Evolutionary conservation across 768 basidiomycete genomes (phyloP).

Genomic region (Tubosaeta brunneosetosa): DNA sequence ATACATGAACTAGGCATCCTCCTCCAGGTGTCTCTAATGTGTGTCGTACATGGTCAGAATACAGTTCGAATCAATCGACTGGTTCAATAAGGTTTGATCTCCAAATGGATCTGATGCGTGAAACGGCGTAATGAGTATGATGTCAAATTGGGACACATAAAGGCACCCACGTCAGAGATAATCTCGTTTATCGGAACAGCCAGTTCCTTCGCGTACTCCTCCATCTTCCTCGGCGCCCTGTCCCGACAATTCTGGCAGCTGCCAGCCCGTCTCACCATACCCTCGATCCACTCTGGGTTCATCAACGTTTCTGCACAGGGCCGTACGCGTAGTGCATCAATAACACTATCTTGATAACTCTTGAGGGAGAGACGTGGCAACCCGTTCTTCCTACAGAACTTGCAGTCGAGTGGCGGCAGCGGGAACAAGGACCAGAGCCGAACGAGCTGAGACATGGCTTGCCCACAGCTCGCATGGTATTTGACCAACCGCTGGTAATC

Average conservation of each 20-base stretch:
- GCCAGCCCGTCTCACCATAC: slow-evolving; percentile 27
- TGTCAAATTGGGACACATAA: not conserved
- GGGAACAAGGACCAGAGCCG: slow-evolving; percentile 31
- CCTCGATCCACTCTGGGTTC: slow-evolving; percentile 30
- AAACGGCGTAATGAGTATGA: not conserved
- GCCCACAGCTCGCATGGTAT: slow-evolving; percentile 32
- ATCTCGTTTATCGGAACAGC: slow-evolving; percentile 25
- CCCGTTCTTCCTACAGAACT: slow-evolving; percentile 33
- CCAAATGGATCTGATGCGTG: slow-evolving; percentile 20
- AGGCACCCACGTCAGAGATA: slow-evolving; percentile 24
- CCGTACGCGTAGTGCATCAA: slow-evolving; percentile 29
- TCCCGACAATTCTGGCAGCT: slow-evolving; percentile 28
- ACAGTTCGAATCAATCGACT: slow-evolving; percentile 14
- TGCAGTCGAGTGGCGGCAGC: slow-evolving; percentile 30
- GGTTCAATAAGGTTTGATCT: slow-evolving; percentile 27
- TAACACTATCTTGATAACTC: slow-evolving; percentile 32
- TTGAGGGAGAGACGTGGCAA: slow-evolving; percentile 29
- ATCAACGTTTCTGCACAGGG: slow-evolving; percentile 29
- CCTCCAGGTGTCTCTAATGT: not conserved
- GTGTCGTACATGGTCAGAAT: not conserved
- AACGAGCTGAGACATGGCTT: slow-evolving; percentile 31
- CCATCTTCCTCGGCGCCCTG: slow-evolving; percentile 28
- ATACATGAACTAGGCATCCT: slow-evolving; percentile 4
- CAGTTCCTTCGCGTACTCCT: slow-evolving; percentile 27
- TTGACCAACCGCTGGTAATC: slow-evolving; percentile 35